Evolutionary conservation across 208 protist genomes (phyloP).

Genomic region (Naegleria fowleri): DNA sequence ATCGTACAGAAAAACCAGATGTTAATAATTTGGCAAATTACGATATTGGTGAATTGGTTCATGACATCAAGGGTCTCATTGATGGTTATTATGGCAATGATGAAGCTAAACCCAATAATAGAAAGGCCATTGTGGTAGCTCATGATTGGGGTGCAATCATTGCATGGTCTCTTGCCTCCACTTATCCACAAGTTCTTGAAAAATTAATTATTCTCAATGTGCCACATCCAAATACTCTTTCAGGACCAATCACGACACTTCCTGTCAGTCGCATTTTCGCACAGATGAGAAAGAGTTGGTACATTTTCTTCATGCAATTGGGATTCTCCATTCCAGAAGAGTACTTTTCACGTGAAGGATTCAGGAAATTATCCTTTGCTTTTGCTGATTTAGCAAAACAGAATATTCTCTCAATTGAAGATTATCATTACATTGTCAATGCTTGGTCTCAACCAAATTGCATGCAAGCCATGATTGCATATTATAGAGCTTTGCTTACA

Average conservation of each 20-base stretch:
- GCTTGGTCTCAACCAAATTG: not conserved
- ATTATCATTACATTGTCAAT: too few relatives aligned
- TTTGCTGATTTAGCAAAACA: not conserved
- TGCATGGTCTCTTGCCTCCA: not conserved
- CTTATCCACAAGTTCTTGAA: not conserved
- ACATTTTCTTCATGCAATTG: constrained; percentile 17
- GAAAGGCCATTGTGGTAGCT: not conserved
- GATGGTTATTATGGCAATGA: not conserved
- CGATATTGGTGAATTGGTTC: not conserved
- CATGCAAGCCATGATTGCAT: not conserved
- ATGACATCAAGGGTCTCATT: not conserved
- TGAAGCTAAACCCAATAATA: not conserved
- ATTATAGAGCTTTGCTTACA: not conserved
- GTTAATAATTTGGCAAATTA: not conserved
- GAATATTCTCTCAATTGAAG: not conserved
- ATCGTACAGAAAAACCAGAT: not conserved
- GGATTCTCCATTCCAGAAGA: not conserved
- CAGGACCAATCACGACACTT: not conserved
- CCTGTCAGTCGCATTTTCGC: not conserved
- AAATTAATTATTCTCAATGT: constrained; percentile 9
- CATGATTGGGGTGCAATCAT: constrained; percentile 22
- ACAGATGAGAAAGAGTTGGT: constrained; percentile 14
- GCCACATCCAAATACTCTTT: not conserved
- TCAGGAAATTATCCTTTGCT: not conserved
- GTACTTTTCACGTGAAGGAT: not conserved